Evolutionary conservation across 495 filamentous ascomycete species (phyloP), one percentile per base, ranked within the genome.

Genomic region (Penicillium dipodomyicola): DNA sequence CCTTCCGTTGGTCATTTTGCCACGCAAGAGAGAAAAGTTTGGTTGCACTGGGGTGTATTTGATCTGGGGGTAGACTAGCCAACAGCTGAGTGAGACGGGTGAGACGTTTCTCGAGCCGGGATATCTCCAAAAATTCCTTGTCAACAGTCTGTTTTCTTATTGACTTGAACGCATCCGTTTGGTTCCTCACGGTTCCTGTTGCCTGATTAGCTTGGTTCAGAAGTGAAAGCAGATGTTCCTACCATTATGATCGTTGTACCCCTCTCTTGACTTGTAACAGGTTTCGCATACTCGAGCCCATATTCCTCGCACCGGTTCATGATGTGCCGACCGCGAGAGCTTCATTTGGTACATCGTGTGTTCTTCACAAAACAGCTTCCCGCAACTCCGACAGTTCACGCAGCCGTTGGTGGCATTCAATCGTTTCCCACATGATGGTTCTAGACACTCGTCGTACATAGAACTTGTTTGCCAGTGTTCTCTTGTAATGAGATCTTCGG

Each of bases 281-380:
- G 94, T 97, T 72, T 97, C 95, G 68, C 94, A 98, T 5, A 96
- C 92, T 32, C 94, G 74, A 65, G 89, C 95, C 94, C 94, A 98
- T 54, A 92, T 80, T 2, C 94, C 94, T 58, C 95, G 75, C 1
- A 96, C 87, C 0, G 95, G 95, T 60, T 98, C 95, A 76, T 96
- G 91, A 59, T 86, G 82, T 4, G 95, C 94, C 5, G 91, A 86
- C 45, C 92, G 80, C 10, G 91, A 96, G 19, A 98, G 82, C 79
- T 94, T 97, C 89, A 97, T 97, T 75, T 97, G 92, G 64, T 97
- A 98, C 94, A 97, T 96, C 30, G 93, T 97, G 75, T 98, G 95
- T 61, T 95, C 90, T 67, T 97, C 93, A 72, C 94, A 98, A 67
- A 97, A 98, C 33, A 98, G 76, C 59, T 85, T 88, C 0, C 94